Percentiles rank a stretch among this genome's conserved stretches.
phyloP scores from a whole-genome alignment of 1,139 yeast genomes.

The Candida sp. region DNA sequence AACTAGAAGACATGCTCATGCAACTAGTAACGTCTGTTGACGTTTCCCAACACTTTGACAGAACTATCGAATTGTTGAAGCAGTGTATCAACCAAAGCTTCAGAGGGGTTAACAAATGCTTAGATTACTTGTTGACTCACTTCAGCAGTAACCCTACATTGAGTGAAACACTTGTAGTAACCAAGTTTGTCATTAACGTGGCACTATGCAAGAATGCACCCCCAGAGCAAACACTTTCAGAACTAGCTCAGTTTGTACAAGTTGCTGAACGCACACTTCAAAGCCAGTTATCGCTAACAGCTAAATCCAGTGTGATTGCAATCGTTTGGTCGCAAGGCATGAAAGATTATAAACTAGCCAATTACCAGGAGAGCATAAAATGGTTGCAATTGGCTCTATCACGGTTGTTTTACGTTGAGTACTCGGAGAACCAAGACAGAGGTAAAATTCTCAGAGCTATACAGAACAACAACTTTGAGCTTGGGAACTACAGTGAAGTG shows the following conservation, averaged over 20 bases:
- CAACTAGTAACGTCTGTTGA: slow-evolving; percentile 25
- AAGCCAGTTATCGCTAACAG: slow-evolving; percentile 19
- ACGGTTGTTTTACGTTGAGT: slow-evolving; percentile 19
- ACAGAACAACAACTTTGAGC: slow-evolving; percentile 21
- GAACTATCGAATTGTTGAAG: slow-evolving; percentile 18
- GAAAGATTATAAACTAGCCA: slow-evolving; percentile 17
- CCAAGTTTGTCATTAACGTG: slow-evolving; percentile 12
- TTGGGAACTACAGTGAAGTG: slow-evolving; percentile 16
- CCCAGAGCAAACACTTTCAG: slow-evolving; percentile 2
- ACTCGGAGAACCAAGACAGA: slow-evolving; percentile 17
- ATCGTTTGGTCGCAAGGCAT: slow-evolving; percentile 35
- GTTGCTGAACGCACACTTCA: slow-evolving; percentile 23
- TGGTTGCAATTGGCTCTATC: slow-evolving; percentile 28
- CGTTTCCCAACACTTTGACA: slow-evolving; percentile 14
- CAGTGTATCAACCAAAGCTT: slow-evolving; percentile 19
- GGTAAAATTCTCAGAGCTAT: slow-evolving; percentile 30
- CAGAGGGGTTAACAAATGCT: slow-evolving; percentile 24
- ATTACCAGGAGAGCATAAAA: slow-evolving; percentile 17
- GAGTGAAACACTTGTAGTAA: slow-evolving; percentile 21
- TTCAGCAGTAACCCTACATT: slow-evolving; percentile 17
- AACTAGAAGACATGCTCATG: slow-evolving; percentile 20
- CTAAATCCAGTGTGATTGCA: slow-evolving; percentile 23
- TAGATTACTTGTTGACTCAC: slow-evolving; percentile 25
- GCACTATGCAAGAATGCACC: slow-evolving; percentile 1
- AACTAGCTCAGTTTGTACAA: slow-evolving; percentile 17